Percentiles rank a stretch among this genome's conserved stretches.
Evolutionary conservation across 2,329 filamentous ascomycete genomes (phyloP).

Genomic region (Fusarium phyllophilum): DNA sequence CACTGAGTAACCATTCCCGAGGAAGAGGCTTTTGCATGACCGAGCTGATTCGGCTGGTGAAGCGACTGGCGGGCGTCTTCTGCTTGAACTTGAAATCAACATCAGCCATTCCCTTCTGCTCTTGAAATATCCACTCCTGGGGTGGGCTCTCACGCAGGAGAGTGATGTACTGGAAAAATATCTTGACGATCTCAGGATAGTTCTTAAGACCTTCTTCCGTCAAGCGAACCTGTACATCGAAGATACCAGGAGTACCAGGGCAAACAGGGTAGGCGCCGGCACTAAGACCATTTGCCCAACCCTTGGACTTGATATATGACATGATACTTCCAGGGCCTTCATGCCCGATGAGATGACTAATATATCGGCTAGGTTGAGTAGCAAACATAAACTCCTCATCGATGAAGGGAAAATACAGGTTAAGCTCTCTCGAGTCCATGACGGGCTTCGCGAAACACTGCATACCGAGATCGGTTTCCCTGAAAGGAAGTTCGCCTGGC

Average conservation of each 20-base stretch:
- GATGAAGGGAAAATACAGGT: conserved; percentile 84
- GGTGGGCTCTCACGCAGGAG: conserved; percentile 83
- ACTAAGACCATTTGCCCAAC: conserved; percentile 86
- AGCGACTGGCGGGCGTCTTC: conserved; percentile 88
- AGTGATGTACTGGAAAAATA: conserved; percentile 90
- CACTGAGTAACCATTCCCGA: conserved; percentile 88
- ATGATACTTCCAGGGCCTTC: conserved; percentile 93
- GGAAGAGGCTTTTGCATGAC: conserved; percentile 93
- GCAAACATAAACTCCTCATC: conserved; percentile 85
- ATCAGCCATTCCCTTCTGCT: conserved; percentile 89
- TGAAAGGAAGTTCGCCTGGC: conserved; percentile 62
- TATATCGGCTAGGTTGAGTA: conserved; percentile 84
- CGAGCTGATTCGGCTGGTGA: conserved; percentile 84
- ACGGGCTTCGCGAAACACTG: conserved; percentile 91
- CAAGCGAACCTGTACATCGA: conserved; percentile 80
- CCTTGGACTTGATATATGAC: conserved; percentile 88
- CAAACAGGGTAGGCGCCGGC: conserved; percentile 81
- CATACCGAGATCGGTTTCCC: conserved; percentile 63
- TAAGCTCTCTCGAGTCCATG: conserved; percentile 84
- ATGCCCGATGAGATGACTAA: conserved; percentile 90
- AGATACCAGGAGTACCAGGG: conserved; percentile 79
- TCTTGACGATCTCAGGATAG: conserved; percentile 83
- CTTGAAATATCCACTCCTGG: conserved; percentile 92
- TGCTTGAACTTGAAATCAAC: conserved; percentile 96
- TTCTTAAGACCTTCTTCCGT: conserved; percentile 85